Conservation (phyloP, 2,329 filamentous ascomycete species). For the Colletotrichum aenigma region DNA sequence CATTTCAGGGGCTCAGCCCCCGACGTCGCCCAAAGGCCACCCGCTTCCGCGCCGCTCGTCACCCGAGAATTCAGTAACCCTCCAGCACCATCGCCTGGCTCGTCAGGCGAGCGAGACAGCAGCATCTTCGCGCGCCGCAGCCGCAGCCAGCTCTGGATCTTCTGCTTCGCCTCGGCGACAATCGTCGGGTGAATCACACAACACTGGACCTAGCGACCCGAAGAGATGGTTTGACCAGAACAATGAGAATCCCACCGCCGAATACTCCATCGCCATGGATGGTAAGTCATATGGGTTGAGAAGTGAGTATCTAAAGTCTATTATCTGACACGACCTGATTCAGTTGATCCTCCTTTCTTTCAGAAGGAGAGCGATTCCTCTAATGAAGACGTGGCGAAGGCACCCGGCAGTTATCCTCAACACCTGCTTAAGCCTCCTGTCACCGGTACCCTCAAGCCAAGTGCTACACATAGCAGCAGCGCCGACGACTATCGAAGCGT, state of each 20-base stretch:
- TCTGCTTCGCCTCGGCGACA: slow-evolving; percentile 33
- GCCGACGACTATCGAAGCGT: slow-evolving; percentile 80
- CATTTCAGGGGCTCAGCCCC: slow-evolving; percentile 25
- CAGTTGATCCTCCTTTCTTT: slow-evolving; percentile 60
- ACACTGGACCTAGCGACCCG: slow-evolving; percentile 53
- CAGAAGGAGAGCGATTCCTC: slow-evolving; percentile 58
- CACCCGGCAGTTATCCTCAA: slow-evolving; percentile 19
- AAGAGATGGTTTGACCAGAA: slow-evolving; percentile 60
- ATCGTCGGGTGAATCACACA: slow-evolving; percentile 55
- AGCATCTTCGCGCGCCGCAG: slow-evolving; percentile 6
- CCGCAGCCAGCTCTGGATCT: slow-evolving; percentile 16
- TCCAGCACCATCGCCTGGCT: slow-evolving; percentile 49
- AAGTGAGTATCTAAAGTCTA: too few species aligned
- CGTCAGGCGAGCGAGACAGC: slow-evolving; percentile 40
- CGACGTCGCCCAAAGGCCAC: slow-evolving; percentile 36
- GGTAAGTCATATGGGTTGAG: slow-evolving; percentile 32
- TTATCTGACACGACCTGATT: background rate
- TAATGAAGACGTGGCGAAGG: slow-evolving; percentile 43
- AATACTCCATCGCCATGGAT: slow-evolving; percentile 53
- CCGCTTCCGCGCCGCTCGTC: slow-evolving; percentile 48
- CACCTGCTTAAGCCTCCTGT: slow-evolving; percentile 25
- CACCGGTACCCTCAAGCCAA: slow-evolving; percentile 30
- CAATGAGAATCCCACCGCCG: slow-evolving; percentile 52
- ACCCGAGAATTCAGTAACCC: slow-evolving; percentile 51
- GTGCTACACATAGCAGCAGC: slow-evolving; percentile 58